A percentile compares a stretch with the other conserved stretches of the same genome.
phyloP scores from a whole-genome alignment of 2,329 filamentous ascomycete species.

The Trichoderma breve region DNA sequence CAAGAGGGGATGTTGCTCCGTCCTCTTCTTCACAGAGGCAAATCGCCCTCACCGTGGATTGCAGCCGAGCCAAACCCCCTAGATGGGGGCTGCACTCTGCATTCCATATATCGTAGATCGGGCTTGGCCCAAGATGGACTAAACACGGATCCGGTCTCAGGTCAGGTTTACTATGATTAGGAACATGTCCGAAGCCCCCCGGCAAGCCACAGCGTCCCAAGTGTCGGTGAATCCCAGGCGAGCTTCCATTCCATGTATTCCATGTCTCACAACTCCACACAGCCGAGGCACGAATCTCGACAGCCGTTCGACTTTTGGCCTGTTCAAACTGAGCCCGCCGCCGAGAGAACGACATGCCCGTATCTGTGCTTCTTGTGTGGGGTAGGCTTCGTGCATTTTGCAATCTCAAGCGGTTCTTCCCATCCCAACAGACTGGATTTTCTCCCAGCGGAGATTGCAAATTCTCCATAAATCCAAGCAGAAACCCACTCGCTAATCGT shows the following conservation, averaged over 20 bases:
- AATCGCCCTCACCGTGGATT: neutral
- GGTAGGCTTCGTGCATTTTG: neutral
- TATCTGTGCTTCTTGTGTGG: neutral
- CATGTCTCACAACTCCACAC: neutral
- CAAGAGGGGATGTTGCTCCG: neutral
- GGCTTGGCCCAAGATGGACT: conserved; percentile 2
- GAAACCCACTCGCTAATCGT: neutral
- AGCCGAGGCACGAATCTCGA: conserved; percentile 7
- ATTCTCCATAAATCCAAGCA: neutral
- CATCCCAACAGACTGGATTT: conserved; percentile 9
- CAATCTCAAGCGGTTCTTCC: neutral
- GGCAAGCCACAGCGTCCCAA: neutral
- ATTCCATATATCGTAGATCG: conserved; percentile 7
- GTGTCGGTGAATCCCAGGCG: neutral
- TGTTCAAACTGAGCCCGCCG: neutral
- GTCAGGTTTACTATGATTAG: neutral
- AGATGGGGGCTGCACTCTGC: neutral
- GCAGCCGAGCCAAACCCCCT: neutral
- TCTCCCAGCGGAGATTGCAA: neutral
- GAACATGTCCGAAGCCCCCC: neutral
- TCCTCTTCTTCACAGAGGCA: neutral
- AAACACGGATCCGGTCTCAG: conserved; percentile 1
- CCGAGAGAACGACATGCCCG: neutral
- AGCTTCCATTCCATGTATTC: neutral
- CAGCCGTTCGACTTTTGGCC: neutral